Evolutionary conservation across 345 rosid genomes (phyloP).

Genomic region (Mallotus nudiflorus): DNA sequence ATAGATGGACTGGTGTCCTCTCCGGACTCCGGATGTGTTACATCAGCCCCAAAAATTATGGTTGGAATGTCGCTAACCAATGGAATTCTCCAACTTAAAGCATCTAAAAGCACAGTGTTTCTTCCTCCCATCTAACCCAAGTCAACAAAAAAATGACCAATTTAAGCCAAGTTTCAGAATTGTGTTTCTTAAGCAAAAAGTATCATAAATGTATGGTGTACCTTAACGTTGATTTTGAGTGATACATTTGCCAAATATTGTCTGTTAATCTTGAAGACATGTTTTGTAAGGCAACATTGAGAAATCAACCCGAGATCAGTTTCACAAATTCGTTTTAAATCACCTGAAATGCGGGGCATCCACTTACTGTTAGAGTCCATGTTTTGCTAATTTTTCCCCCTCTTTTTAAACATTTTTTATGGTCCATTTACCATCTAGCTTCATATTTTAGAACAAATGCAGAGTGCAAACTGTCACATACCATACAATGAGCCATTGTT

Average conservation of each 20-base stretch:
- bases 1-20: slow-evolving; percentile 50
- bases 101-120: slow-evolving; percentile 50
- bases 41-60: slow-evolving; percentile 54
- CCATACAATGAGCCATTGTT: slow-evolving; percentile 48
- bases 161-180: not conserved
- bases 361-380: not conserved
- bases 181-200: not conserved
- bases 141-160: not conserved
- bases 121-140: slow-evolving; percentile 45
- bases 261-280: slow-evolving; percentile 39
- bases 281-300: slow-evolving; percentile 45
- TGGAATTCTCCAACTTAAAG: slow-evolving; percentile 43
- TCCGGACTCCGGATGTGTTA: slow-evolving; percentile 49
- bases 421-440: not conserved
- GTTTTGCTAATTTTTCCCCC: too few relatives aligned
- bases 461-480: slow-evolving; percentile 14
- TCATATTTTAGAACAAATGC: not conserved
- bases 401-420: not conserved
- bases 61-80: slow-evolving; percentile 44
- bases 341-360: slow-evolving; percentile 33
- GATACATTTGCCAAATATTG: slow-evolving; percentile 47
- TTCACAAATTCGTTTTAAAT: slow-evolving; percentile 47
- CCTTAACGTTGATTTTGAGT: slow-evolving; percentile 51
- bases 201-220: slow-evolving; percentile 2
- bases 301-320: slow-evolving; percentile 48